Conservation (phyloP, 257 asterid species). For the Dorcoceras hygrometricum region DNA sequence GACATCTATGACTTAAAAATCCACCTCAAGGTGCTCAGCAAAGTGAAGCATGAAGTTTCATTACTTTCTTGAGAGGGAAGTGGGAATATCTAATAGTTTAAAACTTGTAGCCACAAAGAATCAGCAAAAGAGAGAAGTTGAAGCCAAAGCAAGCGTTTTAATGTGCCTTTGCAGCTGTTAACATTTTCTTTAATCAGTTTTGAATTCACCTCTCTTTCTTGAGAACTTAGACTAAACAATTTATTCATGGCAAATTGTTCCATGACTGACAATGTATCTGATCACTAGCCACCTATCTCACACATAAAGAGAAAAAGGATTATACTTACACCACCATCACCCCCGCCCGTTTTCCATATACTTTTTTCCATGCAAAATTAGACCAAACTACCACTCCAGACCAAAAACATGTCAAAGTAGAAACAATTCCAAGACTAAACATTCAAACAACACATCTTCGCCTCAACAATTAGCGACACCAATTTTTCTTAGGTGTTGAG, state of each 20-base stretch:
- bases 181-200: too few relatives aligned
- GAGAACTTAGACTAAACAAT: neutral
- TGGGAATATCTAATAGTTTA: neutral
- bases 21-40: neutral
- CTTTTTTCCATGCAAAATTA: neutral
- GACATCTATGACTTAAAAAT: neutral
- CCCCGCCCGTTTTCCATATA: neutral
- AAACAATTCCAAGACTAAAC: neutral
- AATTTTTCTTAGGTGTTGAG: conserved; percentile 1
- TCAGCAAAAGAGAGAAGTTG: neutral
- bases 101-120: neutral
- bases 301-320: neutral
- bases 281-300: too few relatives aligned
- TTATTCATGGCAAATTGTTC: too few relatives aligned
- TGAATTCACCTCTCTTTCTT: neutral
- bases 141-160: neutral
- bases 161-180: too few relatives aligned
- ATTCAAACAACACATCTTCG: conserved; percentile 1
- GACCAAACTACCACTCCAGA: neutral
- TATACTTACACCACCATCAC: conserved; percentile 3
- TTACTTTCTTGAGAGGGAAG: neutral
- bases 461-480: neutral
- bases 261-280: too few relatives aligned
- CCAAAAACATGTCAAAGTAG: neutral
- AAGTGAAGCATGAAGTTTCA: neutral